Conservation (phyloP, 495 filamentous ascomycete species). For the Haplographium delicatum region DNA sequence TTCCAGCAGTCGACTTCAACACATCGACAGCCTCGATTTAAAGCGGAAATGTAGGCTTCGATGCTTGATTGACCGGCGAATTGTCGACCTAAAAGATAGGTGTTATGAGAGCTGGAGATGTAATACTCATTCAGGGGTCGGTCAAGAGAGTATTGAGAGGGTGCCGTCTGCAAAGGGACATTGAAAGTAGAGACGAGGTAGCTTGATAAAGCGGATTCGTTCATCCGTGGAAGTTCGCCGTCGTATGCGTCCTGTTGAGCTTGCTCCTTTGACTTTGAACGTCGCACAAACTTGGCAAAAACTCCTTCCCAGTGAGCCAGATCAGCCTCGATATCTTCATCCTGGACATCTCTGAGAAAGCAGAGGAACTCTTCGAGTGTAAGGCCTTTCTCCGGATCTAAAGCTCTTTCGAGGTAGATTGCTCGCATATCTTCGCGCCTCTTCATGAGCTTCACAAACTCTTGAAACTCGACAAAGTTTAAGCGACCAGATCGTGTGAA, state of each 20-base stretch:
- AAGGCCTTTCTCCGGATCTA: slow-evolving; percentile 54
- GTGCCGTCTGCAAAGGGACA: slow-evolving; percentile 50
- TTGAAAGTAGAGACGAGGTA: slow-evolving; percentile 75
- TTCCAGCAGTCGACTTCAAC: slow-evolving; percentile 99
- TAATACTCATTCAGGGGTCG: slow-evolving; percentile 94
- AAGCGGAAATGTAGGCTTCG: slow-evolving; percentile 88
- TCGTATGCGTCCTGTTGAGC: slow-evolving; percentile 31
- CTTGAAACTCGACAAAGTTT: slow-evolving; percentile 69
- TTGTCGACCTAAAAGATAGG: slow-evolving; percentile 88
- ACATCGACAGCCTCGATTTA: slow-evolving; percentile 85
- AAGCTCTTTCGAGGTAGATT: slow-evolving; percentile 55
- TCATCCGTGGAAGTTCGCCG: slow-evolving; percentile 54
- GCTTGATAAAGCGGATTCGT: slow-evolving; percentile 63
- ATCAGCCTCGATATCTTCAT: slow-evolving; percentile 65
- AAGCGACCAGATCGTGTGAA: slow-evolving; percentile 52
- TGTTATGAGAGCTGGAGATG: slow-evolving; percentile 98
- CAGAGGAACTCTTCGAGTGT: slow-evolving; percentile 63
- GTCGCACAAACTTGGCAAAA: slow-evolving; percentile 71
- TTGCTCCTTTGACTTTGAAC: slow-evolving; percentile 49
- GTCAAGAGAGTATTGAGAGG: slow-evolving; percentile 57
- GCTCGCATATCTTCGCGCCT: slow-evolving; percentile 71
- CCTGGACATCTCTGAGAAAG: slow-evolving; percentile 72
- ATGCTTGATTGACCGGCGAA: slow-evolving; percentile 84
- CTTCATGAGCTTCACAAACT: slow-evolving; percentile 78
- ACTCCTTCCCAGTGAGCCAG: slow-evolving; percentile 60